Percentiles rank a stretch among this genome's conserved stretches.
Conservation (phyloP, 1,139 yeast genomes). For the Wickerhamomyces sp. region DNA sequence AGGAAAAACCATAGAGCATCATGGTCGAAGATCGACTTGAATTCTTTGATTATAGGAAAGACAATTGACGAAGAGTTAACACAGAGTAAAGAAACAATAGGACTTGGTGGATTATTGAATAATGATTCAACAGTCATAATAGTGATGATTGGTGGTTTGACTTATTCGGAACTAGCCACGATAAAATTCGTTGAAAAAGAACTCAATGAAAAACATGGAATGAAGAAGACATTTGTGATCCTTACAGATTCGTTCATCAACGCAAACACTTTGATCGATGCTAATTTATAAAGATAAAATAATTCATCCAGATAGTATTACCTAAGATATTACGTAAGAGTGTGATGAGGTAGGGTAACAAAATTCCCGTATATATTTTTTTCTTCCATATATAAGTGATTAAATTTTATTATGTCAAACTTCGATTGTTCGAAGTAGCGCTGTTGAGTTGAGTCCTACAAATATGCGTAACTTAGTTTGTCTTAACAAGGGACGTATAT, state of each 20-base stretch:
- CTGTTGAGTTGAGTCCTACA: too few species aligned
- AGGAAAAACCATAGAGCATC: conserved; percentile 16
- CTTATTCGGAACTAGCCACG: conserved; percentile 70
- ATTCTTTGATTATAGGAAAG: conserved; percentile 29
- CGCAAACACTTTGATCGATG: conserved; percentile 24
- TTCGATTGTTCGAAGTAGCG: too few species aligned
- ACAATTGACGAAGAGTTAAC: conserved; percentile 29
- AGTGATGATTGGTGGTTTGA: conserved; percentile 68
- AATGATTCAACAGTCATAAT: conserved; percentile 40
- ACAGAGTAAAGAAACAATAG: conserved; percentile 25
- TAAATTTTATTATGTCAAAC: not conserved
- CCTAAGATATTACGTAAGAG: not conserved
- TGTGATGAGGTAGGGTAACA: conserved; percentile 7
- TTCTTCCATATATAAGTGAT: too few species aligned
- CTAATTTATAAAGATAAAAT: conserved; percentile 7
- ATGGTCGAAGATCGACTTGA: conserved; percentile 18
- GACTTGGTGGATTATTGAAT: conserved; percentile 22
- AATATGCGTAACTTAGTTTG: conserved; percentile 55
- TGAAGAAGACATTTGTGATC: conserved; percentile 41
- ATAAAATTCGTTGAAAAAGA: conserved; percentile 48
- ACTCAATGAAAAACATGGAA: conserved; percentile 28
- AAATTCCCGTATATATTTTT: too few species aligned
- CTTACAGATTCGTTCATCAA: conserved; percentile 55
- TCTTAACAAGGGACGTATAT: conserved; percentile 50
- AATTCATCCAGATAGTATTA: not conserved